Base-by-base conservation (phyloP, 2,329 filamentous ascomycete species). In the Parastagonospora nodorum region DNA sequence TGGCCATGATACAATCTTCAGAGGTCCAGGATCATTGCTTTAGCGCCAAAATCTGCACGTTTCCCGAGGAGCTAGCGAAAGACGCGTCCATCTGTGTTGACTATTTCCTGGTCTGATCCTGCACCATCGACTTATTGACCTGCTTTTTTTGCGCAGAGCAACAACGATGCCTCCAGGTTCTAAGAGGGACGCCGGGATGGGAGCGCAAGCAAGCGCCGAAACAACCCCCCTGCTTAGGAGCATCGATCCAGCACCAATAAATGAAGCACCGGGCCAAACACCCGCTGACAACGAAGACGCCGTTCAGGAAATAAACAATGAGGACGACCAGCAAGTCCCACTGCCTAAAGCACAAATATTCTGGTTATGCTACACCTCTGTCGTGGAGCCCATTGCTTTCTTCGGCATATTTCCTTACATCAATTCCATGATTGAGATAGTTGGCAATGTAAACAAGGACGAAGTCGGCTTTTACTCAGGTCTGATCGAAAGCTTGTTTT, bases 351-450 rank as follows among this genome's bases (percentile, higher is more conserved):
- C 32, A 1, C 90, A 93, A 69, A 85, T 94, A 45, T 71, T 88
- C 29, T 72, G 89, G 9, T 83, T 94, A 10, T 93, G 89, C 77
- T 89, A 86, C 67, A 85, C 86, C 1, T 84, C 89, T 5, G 67
- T 89, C 24, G 78, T 90, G 38, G 90, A 93, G 65, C 89, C 90
- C 1, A 81, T 92, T 35, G 88, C 88, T n/a, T 93, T 90, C 76
- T 93, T 92, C 77, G 85, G 81, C 68, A 90, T 93, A 69, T 89
- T 93, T 63, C 88, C 89, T 1, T 93, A 89, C 74, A 83, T 94
- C 72, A 90, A 86, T 64, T 78, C 87, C 66, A 93, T 93, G 89
- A 85, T 90, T 32, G 77, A 83, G 70, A 78, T 82, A 49, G 87
- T 86, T 51, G 88, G 88, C 8, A 64, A 78, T 9, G 73, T 93